Base-by-base conservation (phyloP, 1,139 yeast species). In the Lodderomyces elongisporus region DNA sequence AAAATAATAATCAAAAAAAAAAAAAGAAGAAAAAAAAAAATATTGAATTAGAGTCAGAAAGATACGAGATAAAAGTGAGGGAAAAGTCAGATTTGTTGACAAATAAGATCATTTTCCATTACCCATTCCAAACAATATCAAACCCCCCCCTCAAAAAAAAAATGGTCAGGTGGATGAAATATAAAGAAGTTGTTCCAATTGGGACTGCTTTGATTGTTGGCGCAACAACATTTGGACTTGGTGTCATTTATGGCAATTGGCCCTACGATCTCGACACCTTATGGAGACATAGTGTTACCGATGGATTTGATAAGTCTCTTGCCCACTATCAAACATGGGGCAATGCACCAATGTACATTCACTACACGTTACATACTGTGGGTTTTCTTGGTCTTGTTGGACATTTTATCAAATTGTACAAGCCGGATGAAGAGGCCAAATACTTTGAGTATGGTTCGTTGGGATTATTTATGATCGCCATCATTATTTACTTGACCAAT, bases 381-480 rank as follows among this genome's bases (percentile, higher is more conserved):
- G 63, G 79, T 34, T 60, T 50, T 1, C 37, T 87, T 28, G 96
- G 94, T 3, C 65, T 87, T 37, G 32, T 77, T 31, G 96, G 96
- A 9, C 66, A 81, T 39, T 68, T 83, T 45, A 71, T 84, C 56
- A 87, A 88, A 65, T 72, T 89, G 38, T 87, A 81, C 66, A 84
- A 83, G 61, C 96, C 97, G 13, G 58, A 74, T 33, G 91, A 82
- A 39, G 93, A 91, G 35, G 73, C 85, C 50, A 80, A 80, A 56
- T 74, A 83, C 54, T 89, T 91, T 55, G 98, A 91, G 58, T 94
- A 93, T 46, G 95, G 91, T 29, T 68, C 94, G 9, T 66, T 88
- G 48, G 79, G 77, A 17, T 69, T 85, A 42, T 75, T 74, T 51
- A 79, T 88, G 58, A 64, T 79, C 28, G 83, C 82, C 8, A 62